A percentile compares a stretch with the other conserved stretches of the same genome.
These are phyloP conservation scores for Beauveria australis DNA, from an alignment of 2,329 filamentous ascomycete species.

Conservation along the genomic window DNA sequence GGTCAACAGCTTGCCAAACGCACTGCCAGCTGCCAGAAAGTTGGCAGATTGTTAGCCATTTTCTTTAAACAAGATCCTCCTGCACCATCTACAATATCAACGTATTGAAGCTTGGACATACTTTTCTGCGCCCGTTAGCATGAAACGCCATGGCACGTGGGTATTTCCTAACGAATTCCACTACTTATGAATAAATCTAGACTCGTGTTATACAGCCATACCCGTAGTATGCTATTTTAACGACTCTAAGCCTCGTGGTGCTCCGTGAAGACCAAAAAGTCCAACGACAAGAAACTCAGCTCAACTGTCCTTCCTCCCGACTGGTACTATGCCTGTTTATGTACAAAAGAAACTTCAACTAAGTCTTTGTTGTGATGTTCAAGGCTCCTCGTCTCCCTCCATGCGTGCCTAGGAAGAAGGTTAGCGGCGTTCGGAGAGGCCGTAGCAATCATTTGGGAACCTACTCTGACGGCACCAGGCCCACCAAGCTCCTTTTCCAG, in stretches of 20 bases:
- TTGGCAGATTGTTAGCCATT: background rate
- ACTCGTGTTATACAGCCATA: conserved; percentile 8
- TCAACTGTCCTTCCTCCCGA: conserved; percentile 1
- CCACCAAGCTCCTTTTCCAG: conserved; percentile 70
- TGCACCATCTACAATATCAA: too few species aligned
- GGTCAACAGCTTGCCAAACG: background rate
- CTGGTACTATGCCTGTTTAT: conserved; percentile 19
- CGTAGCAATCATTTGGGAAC: conserved; percentile 27
- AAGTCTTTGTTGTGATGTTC: conserved; percentile 17
- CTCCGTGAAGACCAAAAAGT: background rate
- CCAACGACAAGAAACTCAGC: conserved; percentile 2
- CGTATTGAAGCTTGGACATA: background rate
- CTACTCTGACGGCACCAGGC: conserved; percentile 55
- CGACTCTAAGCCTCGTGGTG: background rate
- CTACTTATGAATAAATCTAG: background rate
- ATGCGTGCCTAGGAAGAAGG: conserved; percentile 39
- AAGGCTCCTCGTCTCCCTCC: conserved; percentile 47
- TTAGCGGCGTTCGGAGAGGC: background rate
- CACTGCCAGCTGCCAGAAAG: background rate
- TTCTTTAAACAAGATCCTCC: background rate
- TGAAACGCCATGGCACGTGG: background rate
- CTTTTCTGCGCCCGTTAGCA: too few species aligned
- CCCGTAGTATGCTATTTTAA: conserved; percentile 4
- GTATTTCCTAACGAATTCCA: too few species aligned
- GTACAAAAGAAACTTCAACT: conserved; percentile 24